Evolutionary conservation across 1,284 basidiomycete species (phyloP), one percentile per base, ranked within the genome.

Genomic region (Ustilago tritici): DNA sequence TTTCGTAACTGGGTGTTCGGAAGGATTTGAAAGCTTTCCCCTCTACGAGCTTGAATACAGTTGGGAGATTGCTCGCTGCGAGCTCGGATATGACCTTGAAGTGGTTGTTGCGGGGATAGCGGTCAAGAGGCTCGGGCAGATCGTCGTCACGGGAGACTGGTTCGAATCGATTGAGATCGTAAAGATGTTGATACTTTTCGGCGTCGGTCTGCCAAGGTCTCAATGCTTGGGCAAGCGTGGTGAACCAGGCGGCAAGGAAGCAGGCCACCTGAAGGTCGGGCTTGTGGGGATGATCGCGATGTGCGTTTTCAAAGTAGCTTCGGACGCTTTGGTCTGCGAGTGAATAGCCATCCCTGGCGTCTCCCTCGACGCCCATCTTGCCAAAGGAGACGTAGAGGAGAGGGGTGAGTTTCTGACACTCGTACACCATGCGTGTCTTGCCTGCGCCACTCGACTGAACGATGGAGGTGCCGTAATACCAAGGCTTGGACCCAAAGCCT

Each of bases 401-500:
- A 4, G 40, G 40, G 6, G 40, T 41, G 17, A 41, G 40, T 6
- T 6, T 6, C 10, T 43, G 19, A 19, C 19, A 17, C 47, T 49
- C 19, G 47, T 23, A 4, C n/a, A 49, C 47, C 47, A 49, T 49
- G 47, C 47, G 19, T 14, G 47, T 14, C 17, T 49, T 49, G 19
- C 47, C 19, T 10, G 47, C 28, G n/a, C 47, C 47, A 49, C 47
- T 49, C n/a, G 47, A 49, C 17, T 49, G 47, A 19, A 49, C 47
- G 19, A 49, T 23, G 47, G 47, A 15, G 11, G 47, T 49, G 47
- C 28, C 47, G 5, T 4, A 19, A 17, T 14, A 49, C n/a, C 28
- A 49, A 49, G 47, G 47, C n/a, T 6, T 11, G 17, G 10, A 0
- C 40, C 17, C 14, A 15, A 14, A 11, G 15, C 6, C 6, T 12